These are phyloP conservation scores for Meripilus lineatus DNA, from an alignment of 1,284 basidiomycete species.

Conservation along the genomic window DNA sequence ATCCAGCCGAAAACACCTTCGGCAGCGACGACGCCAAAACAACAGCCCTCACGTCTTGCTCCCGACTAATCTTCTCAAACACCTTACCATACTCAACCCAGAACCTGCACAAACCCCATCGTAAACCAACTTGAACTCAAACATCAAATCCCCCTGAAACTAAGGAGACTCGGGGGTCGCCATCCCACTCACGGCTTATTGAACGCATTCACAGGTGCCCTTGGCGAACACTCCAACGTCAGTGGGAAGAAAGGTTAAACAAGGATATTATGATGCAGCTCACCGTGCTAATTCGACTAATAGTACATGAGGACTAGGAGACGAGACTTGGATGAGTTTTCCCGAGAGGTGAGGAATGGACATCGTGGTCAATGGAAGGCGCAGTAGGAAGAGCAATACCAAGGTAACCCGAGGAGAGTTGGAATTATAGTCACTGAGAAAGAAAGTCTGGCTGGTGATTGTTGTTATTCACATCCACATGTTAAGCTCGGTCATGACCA, in stretches of 20 bases:
- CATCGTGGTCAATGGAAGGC: constrained; percentile 1
- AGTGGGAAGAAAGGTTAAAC: neutral
- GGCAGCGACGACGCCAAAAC: constrained; percentile 69
- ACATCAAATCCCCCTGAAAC: neutral
- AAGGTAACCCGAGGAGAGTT: no score
- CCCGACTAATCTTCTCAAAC: constrained; percentile 53
- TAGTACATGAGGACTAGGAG: constrained; percentile 46
- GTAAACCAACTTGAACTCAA: neutral
- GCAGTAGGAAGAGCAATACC: neutral
- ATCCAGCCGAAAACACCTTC: constrained; percentile 76
- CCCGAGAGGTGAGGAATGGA: constrained; percentile 21
- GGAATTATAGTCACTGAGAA: neutral
- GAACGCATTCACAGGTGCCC: constrained; percentile 77
- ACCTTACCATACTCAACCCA: constrained; percentile 66
- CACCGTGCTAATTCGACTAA: constrained; percentile 53
- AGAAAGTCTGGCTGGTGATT: neutral
- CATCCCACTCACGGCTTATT: constrained; percentile 41
- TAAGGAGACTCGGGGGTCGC: neutral
- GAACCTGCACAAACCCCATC: constrained; percentile 40
- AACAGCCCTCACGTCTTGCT: constrained; percentile 60
- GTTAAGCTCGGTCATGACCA: neutral
- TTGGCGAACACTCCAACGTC: constrained; percentile 21
- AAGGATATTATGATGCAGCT: constrained; percentile 10
- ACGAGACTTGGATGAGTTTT: constrained; percentile 50
- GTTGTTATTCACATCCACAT: neutral